Evolutionary conservation across 495 filamentous ascomycete genomes (phyloP), one percentile per base, ranked within the genome.

Genomic region (Apiosordaria backusii): DNA sequence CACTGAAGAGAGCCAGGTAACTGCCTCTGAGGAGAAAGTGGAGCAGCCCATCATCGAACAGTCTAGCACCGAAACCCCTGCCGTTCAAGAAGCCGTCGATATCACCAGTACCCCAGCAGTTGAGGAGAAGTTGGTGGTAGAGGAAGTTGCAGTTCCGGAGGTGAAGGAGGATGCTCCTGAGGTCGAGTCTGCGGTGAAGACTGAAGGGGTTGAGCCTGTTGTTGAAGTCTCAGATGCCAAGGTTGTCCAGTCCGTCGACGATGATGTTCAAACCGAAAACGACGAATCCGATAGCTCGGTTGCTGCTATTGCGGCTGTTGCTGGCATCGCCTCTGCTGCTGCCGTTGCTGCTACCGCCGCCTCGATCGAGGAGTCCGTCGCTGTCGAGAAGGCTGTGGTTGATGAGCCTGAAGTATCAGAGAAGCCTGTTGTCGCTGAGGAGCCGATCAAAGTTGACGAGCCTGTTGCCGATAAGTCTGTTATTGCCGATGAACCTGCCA

Each of bases 391-490:
- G 23, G 22, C 62, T 35, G 57, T 24, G 23, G 52, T 23, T 23
- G 45, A 62, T 50, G 68, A 68, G 52, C 62, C 19, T 45, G 55
- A 60, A 29, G 52, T 27, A 18, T 5, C 40, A 22, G 27, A 71
- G 50, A 54, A 65, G 25, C 18, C 68, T 23, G 40, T 55, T 27
- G 22, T 57, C 53, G 57, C 23, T 22, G 69, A 68, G 16, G 58
- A 68, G 62, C 19, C 66, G 64, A 5, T 50, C 61, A 50, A 55
- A 27, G 40, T 54, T 22, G 70, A 68, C 50, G 64, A 64, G 35
- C 24, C 64, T 10, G n/a, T 55, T 50, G 67, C 59, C 23, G 57
- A 59, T 23, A 18, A 23, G 16, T 23, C 23, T 23, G 24, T 25
- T 23, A 27, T 25, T 18, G 22, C 57, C 22, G 26, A 25, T 25